Base-by-base conservation (phyloP, 371 early-diverging fungal species). In the Rhizopus arrhizus region DNA sequence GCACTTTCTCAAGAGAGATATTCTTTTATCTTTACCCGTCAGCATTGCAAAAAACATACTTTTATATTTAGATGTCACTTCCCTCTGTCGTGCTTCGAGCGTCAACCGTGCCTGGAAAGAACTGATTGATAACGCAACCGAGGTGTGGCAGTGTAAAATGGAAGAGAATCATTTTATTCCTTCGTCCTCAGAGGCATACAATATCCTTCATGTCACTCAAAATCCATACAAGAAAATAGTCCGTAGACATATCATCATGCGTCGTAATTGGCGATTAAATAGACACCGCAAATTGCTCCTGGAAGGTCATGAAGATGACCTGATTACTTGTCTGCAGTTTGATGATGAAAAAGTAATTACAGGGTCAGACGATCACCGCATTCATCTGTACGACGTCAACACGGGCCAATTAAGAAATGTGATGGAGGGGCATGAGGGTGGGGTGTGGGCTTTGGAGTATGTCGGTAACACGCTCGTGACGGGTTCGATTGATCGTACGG, bases 391-490 rank as follows among this genome's bases (percentile, higher is more conserved):
- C 69, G 92, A 94, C 62, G 89, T 91, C 10, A 71, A 66, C 4
- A 92, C 90, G 2, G 96, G 98, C 15, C 70, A 76, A 22, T 73
- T 85, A 10, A 70, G 82, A 12, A 81, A 85, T 61, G 81, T 82
- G 41, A 82, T 99, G 28, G 81, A 75, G 12, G 99, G 98, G 13
- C 99, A 99, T 73, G 94, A 93, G 29, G 99, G 99, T 35, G 99
- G 99, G 50, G 97, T 99, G 3, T 99, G 99, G 99, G 94, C 98
- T 0, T 81, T 99, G 54, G 90, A 95, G 58, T 93, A 92, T 61
- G 86, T 88, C 38, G 91, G 90, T 46, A 89, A 92, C 52, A 86
- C 92, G 0, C 81, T 99, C 2, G 95, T 98, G 4, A 93, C 93
- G 41, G 99, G 99, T n/a, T 94, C 96, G 31, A 99, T 97, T 1